phyloP scores from a whole-genome alignment of 352 stramenopile species.

The Globisporangium mamillatum region DNA sequence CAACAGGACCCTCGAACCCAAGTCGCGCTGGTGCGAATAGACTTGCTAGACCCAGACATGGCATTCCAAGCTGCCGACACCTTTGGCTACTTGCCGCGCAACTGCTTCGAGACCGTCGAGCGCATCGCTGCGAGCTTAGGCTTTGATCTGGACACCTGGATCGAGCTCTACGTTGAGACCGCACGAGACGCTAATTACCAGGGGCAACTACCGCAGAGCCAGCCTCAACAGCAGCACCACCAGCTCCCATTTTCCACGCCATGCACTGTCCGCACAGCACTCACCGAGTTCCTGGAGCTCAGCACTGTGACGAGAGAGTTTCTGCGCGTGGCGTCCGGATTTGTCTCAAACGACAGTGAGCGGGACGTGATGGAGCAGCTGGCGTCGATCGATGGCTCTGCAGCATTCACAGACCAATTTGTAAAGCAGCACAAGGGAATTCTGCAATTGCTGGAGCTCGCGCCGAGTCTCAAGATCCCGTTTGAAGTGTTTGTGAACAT shows the following conservation, averaged over 20 bases:
- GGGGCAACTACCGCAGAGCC: too few species aligned
- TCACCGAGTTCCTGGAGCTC: constrained; percentile 91
- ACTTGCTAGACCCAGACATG: constrained; percentile 42
- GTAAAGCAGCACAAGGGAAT: constrained; percentile 66
- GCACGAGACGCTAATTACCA: neutral
- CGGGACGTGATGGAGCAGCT: constrained; percentile 43
- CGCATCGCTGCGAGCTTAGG: constrained; percentile 57
- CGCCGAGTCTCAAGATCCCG: constrained; percentile 40
- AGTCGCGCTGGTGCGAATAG: constrained; percentile 48
- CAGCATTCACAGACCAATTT: constrained; percentile 83
- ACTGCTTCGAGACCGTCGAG: constrained; percentile 61
- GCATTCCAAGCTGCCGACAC: constrained; percentile 87
- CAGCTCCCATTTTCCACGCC: constrained; percentile 88
- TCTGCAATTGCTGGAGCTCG: constrained; percentile 69
- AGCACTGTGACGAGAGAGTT: constrained; percentile 61
- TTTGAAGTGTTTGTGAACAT: constrained; percentile 85
- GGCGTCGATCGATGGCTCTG: constrained; percentile 61
- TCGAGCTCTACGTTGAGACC: constrained; percentile 50
- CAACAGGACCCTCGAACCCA: constrained; percentile 2
- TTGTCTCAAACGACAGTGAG: constrained; percentile 39
- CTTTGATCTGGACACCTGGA: constrained; percentile 82
- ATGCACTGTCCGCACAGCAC: constrained; percentile 82
- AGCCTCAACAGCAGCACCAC: neutral
- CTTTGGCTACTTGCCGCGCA: constrained; percentile 79
- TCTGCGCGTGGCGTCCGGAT: constrained; percentile 49